phyloP scores from a whole-genome alignment of 2,329 filamentous ascomycete genomes.

The Trichoderma sp. region DNA sequence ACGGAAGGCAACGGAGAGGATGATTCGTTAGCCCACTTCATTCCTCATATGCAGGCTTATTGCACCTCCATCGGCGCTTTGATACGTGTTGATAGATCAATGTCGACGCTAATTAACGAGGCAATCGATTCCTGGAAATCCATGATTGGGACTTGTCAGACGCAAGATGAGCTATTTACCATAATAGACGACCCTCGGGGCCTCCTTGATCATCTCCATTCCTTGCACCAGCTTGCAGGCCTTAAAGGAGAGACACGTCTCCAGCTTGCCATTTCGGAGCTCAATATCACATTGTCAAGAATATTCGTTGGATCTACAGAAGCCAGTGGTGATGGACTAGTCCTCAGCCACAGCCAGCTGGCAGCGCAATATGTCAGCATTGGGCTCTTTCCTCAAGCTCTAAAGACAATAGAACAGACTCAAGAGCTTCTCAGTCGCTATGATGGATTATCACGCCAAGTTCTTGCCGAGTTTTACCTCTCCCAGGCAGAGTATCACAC shows the following conservation, averaged over 20 bases:
- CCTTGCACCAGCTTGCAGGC: slow-evolving; percentile 50
- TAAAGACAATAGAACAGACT: slow-evolving; percentile 55
- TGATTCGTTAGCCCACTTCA: slow-evolving; percentile 41
- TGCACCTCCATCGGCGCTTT: slow-evolving; percentile 46
- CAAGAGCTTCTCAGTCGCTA: slow-evolving; percentile 45
- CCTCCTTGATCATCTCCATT: slow-evolving; percentile 50
- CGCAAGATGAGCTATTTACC: slow-evolving; percentile 41
- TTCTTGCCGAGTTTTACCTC: slow-evolving; percentile 59
- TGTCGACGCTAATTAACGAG: slow-evolving; percentile 34
- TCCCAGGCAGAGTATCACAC: slow-evolving; percentile 73
- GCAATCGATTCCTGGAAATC: slow-evolving; percentile 46
- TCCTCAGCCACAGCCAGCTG: slow-evolving; percentile 48
- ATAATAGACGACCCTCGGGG: slow-evolving; percentile 50
- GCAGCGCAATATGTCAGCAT: slow-evolving; percentile 53
- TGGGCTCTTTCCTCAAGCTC: slow-evolving; percentile 52
- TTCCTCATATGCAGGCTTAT: slow-evolving; percentile 49
- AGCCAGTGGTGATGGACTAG: slow-evolving; percentile 39
- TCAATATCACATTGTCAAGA: slow-evolving; percentile 44
- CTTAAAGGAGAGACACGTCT: slow-evolving; percentile 50
- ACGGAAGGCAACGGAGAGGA: slow-evolving; percentile 46
- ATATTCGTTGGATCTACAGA: slow-evolving; percentile 31
- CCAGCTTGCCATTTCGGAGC: slow-evolving; percentile 47
- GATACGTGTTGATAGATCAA: slow-evolving; percentile 34
- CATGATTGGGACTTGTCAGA: slow-evolving; percentile 40
- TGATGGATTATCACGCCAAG: slow-evolving; percentile 39